Conservation (phyloP, 495 filamentous ascomycete genomes). For the Aspergillus kassunensis region DNA sequence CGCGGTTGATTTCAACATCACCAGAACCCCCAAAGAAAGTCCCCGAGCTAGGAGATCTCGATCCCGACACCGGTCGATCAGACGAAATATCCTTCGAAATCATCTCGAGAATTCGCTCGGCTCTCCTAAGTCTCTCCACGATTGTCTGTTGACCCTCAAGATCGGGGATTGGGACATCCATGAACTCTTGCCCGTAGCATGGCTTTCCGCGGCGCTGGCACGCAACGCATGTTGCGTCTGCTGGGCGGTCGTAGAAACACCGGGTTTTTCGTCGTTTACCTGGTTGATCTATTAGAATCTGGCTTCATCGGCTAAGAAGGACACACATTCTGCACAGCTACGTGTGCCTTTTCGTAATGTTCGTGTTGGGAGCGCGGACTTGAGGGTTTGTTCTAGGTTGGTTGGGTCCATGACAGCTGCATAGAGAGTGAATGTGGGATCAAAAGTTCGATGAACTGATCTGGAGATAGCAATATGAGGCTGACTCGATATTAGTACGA, state of each 20-base stretch:
- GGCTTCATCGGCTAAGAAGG: background rate
- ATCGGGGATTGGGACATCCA: background rate
- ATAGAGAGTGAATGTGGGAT: no score
- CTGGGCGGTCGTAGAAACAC: background rate
- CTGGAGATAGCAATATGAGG: no score
- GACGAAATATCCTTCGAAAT: background rate
- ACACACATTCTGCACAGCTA: background rate
- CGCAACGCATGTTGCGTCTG: background rate
- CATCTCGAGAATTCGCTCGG: background rate
- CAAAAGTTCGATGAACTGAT: no score
- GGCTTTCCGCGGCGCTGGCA: conserved; percentile 1
- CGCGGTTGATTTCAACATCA: background rate
- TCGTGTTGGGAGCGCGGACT: background rate
- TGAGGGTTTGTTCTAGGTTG: background rate
- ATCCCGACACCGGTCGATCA: background rate
- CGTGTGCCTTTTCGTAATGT: background rate
- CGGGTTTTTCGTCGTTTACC: conserved; percentile 2
- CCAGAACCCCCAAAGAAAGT: background rate
- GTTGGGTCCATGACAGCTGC: no score
- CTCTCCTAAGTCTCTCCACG: background rate
- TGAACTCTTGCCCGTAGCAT: conserved; percentile 1
- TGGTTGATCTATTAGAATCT: background rate
- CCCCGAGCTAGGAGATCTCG: background rate
- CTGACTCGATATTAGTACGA: no score
- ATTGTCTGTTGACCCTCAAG: background rate